Base-by-base conservation (phyloP, 1,284 basidiomycete genomes). In the Inonotus hispidus region DNA sequence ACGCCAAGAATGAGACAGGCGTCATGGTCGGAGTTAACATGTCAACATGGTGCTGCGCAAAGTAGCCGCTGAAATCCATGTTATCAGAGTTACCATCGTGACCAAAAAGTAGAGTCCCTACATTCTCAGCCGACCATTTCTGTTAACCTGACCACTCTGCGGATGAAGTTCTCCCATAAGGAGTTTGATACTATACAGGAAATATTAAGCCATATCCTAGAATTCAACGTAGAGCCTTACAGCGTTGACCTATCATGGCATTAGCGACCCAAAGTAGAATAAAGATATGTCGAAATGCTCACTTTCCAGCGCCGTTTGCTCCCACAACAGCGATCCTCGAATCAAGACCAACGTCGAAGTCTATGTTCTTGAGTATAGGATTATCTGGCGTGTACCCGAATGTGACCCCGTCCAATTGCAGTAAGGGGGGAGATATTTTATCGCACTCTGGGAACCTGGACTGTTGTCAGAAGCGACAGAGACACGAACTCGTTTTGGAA, bases 1-100 rank as follows among this genome's bases (percentile, higher is more conserved):
- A 85, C 19, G 93, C 92, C 32, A 99, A 78, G 79, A 98, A 98
- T 67, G 92, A 89, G 7, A 99, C 97, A 0, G 95, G 91, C 13
- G 87, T 89, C 81, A 96, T 84, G 3, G 81, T 82, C 0, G 94
- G 85, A 61, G 89, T 85, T 61, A 99, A 83, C 56, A 92, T 90
- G 73, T 99, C 97, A 57, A 99, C 90, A 72, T 99, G 97, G 74
- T 99, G 97, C 71, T 99, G 97, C 14, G 95, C 92, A 73, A 98
- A 98, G 78, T 98, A 96, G 35, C 90, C 92, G 63, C 86, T 91
- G 45, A 52, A 27, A 10, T n/a, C 1, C 8, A 57, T 47, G n/a
- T 41, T 39, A 50, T 21, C 7, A 38, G 25, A 35, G 37, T 43
- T 53, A 19, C 46, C 19, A 25, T 27, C 90, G 0, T n/a, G 46